Conservation (phyloP, 2,329 filamentous ascomycete genomes). For the Cadophora malorum region DNA sequence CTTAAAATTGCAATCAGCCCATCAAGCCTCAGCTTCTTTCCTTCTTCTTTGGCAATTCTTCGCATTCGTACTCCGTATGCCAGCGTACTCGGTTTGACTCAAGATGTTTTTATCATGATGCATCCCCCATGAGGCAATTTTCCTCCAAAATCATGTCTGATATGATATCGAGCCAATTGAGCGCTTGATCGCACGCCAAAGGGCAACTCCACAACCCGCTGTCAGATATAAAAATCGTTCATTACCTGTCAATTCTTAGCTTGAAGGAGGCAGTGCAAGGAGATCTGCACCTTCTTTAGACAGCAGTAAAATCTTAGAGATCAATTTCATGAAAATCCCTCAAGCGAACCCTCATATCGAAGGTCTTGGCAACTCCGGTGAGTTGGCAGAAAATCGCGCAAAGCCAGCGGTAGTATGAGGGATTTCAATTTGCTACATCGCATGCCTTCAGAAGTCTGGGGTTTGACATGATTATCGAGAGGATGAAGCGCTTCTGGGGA, state of each 20-base stretch:
- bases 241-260: not conserved
- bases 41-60: not conserved
- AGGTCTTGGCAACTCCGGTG: conserved; percentile 7
- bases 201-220: not conserved
- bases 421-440: conserved; percentile 3
- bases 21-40: not conserved
- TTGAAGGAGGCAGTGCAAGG: not conserved
- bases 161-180: not conserved
- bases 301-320: not conserved
- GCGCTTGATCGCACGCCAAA: not conserved
- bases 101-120: not conserved
- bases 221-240: not conserved
- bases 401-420: conserved; percentile 17
- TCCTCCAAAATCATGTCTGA: not conserved
- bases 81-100: not conserved
- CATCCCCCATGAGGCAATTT: not conserved
- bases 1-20: conserved; percentile 8
- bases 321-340: conserved; percentile 23
- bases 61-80: not conserved
- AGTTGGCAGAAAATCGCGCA: conserved; percentile 24
- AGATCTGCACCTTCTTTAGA: not conserved
- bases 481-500: not conserved
- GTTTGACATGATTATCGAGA: not conserved
- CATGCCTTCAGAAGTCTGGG: not conserved
- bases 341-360: not conserved